Percentiles rank a stretch among this genome's conserved stretches.
Conservation (phyloP, 208 protist species). For the Leishmania guyanensis region DNA sequence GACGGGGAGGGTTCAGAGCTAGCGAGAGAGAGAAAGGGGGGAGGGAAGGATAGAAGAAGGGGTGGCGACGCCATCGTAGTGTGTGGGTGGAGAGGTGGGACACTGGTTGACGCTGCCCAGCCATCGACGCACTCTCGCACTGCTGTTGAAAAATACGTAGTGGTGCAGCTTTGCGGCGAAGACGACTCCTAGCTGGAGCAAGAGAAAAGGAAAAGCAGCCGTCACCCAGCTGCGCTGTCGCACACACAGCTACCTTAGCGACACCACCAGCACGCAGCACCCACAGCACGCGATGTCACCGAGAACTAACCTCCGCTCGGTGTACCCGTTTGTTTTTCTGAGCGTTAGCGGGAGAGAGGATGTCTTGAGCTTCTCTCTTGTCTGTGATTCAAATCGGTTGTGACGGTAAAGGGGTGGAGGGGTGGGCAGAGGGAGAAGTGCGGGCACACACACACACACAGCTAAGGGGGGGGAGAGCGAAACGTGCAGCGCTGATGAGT, state of each 20-base stretch:
- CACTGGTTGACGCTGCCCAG: background rate
- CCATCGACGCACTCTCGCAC: background rate
- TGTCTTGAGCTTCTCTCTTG: no score
- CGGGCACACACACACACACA: background rate
- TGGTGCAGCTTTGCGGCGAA: background rate
- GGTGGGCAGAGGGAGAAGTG: background rate
- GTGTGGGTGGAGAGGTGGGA: background rate
- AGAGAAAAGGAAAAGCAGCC: background rate
- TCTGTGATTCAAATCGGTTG: background rate
- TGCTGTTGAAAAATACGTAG: background rate
- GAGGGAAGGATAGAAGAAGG: background rate
- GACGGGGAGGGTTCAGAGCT: background rate
- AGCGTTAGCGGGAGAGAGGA: no score
- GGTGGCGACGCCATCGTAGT: background rate
- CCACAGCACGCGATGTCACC: background rate
- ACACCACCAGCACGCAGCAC: background rate
- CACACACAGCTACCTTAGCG: background rate
- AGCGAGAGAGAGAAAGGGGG: background rate
- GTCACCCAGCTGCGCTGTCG: background rate
- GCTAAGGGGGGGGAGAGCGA: background rate
- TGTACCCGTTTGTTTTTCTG: no score
- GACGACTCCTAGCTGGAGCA: background rate
- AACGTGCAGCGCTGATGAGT: background rate
- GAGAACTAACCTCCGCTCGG: background rate
- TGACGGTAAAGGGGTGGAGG: background rate